Evolutionary conservation across 257 asterid genomes (phyloP).

Genomic region (Solanum chmielewskii): DNA sequence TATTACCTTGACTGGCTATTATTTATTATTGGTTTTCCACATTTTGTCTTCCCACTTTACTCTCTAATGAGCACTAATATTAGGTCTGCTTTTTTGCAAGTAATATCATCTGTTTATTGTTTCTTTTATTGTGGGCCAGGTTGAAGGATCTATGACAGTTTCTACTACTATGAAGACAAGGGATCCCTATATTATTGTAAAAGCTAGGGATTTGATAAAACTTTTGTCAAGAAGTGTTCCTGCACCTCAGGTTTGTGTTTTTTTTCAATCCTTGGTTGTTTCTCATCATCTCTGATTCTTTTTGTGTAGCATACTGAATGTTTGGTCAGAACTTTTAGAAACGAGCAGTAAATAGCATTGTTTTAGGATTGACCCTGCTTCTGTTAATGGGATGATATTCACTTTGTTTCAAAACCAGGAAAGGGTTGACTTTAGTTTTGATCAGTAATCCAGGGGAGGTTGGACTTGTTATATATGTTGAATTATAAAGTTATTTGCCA

Average conservation of each 20-base stretch:
- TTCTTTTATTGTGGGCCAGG: slow-evolving; percentile 27
- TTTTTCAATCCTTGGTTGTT: background rate
- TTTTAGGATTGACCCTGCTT: background rate
- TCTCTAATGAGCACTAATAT: background rate
- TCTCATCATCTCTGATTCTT: background rate
- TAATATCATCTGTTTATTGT: background rate
- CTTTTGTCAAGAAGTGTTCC: slow-evolving; percentile 95
- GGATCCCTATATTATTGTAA: slow-evolving; percentile 75
- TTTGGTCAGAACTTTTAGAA: background rate
- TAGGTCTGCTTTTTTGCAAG: background rate
- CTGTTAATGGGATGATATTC: background rate
- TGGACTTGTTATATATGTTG: background rate
- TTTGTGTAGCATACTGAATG: background rate
- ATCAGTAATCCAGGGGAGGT: background rate
- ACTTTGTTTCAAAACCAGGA: background rate
- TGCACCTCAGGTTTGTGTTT: slow-evolving; percentile 63
- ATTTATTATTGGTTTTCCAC: background rate
- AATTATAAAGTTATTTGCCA: background rate
- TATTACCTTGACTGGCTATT: background rate
- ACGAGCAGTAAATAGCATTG: background rate
- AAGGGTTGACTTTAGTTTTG: background rate
- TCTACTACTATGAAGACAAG: slow-evolving; percentile 75
- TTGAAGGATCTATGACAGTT: slow-evolving; percentile 89
- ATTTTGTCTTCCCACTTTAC: background rate
- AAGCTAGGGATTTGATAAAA: slow-evolving; percentile 89